Conservation (phyloP, 225 moss, liverwort and hornwort species). For the Pseudisothecium myosuroides region DNA sequence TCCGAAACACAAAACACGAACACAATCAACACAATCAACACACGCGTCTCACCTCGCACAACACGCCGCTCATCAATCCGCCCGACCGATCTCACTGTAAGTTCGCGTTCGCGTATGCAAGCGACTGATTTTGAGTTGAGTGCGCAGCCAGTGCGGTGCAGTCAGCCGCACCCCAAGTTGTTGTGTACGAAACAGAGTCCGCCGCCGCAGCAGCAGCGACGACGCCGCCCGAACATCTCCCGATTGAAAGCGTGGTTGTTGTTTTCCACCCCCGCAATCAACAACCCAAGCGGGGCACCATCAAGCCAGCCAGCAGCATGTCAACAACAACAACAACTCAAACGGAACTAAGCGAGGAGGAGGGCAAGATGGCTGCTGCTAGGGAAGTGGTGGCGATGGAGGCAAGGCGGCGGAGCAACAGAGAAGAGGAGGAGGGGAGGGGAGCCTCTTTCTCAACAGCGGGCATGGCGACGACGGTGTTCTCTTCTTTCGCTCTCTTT, state of each 20-base stretch:
- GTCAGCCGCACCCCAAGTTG: slow-evolving; percentile 20
- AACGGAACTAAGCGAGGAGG: not conserved
- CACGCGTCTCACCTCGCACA: not conserved
- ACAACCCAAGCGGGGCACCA: not conserved
- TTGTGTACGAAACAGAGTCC: slow-evolving; percentile 16
- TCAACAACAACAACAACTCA: no score
- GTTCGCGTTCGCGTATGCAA: no score
- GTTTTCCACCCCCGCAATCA: not conserved
- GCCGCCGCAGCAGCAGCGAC: slow-evolving; percentile 5
- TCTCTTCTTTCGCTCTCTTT: not conserved
- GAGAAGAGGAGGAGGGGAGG: not conserved
- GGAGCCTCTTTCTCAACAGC: not conserved
- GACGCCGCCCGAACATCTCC: slow-evolving; percentile 11
- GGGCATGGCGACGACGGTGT: slow-evolving; percentile 6
- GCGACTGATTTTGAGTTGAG: not conserved
- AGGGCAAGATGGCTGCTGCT: not conserved
- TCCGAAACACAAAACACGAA: not conserved
- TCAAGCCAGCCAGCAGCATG: no score
- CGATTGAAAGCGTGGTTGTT: not conserved
- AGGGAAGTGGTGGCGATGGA: not conserved
- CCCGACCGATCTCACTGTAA: slow-evolving; percentile 20
- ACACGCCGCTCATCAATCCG: slow-evolving; percentile 19
- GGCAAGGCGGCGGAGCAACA: slow-evolving; percentile 16
- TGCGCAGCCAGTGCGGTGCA: not conserved
- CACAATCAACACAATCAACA: not conserved